phyloP scores from a whole-genome alignment of 2,329 filamentous ascomycete genomes.

The Ophiostoma sp. region DNA sequence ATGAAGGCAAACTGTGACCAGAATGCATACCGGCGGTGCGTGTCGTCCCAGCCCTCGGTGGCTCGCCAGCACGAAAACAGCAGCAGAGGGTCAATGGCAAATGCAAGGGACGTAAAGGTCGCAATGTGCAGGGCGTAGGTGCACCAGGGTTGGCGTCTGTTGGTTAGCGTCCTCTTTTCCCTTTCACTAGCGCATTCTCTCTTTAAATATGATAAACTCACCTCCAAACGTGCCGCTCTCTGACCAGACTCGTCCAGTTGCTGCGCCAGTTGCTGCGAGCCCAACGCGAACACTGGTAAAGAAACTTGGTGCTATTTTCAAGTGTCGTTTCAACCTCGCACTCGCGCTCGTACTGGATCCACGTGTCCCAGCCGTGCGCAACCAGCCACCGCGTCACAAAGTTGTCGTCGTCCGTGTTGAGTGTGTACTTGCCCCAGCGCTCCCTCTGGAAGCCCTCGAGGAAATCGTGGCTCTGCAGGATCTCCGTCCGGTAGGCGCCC shows the following conservation, averaged over 20 bases:
- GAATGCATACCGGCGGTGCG: constrained; percentile 51
- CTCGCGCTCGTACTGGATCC: constrained; percentile 87
- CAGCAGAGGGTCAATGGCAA: constrained; percentile 69
- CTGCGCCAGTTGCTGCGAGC: constrained; percentile 96
- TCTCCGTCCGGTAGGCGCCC: constrained; percentile 83
- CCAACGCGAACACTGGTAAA: constrained; percentile 92
- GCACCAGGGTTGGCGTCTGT: constrained; percentile 85
- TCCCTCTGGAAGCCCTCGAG: constrained; percentile 86
- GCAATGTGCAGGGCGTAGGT: constrained; percentile 89
- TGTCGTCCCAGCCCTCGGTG: constrained; percentile 54
- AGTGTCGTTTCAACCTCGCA: constrained; percentile 90
- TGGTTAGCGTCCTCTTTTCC: background rate
- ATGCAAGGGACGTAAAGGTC: constrained; percentile 83
- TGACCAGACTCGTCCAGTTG: constrained; percentile 84
- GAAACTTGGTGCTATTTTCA: constrained; percentile 80
- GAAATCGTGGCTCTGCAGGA: constrained; percentile 79
- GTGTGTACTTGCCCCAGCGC: constrained; percentile 78
- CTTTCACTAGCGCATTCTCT: background rate
- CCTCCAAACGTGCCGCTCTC: constrained; percentile 79
- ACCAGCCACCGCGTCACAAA: constrained; percentile 97
- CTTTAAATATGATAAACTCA: constrained; percentile 48
- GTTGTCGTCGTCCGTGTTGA: constrained; percentile 97
- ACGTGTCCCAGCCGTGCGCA: constrained; percentile 85
- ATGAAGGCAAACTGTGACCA: constrained; percentile 66
- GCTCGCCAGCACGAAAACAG: constrained; percentile 65